These are phyloP conservation scores for Fusarium sp. DNA, from an alignment of 2,329 filamentous ascomycete genomes.

Conservation along the genomic window DNA sequence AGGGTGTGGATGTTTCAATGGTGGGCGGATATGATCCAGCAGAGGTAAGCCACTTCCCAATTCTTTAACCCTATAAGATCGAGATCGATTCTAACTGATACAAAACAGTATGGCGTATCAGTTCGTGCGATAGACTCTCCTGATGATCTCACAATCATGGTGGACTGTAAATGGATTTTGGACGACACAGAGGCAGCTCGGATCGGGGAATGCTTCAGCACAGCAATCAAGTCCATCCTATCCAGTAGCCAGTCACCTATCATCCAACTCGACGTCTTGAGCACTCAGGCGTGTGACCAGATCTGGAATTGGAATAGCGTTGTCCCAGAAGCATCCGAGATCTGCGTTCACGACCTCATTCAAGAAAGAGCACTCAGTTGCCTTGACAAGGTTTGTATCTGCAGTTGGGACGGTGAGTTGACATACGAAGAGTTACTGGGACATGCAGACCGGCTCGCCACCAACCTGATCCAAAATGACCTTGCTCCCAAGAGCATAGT, in stretches of 20 bases:
- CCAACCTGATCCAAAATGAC: neutral
- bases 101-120: neutral
- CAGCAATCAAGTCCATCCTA: slow-evolving; percentile 3
- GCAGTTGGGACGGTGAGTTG: slow-evolving; percentile 9
- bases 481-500: slow-evolving; percentile 39
- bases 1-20: slow-evolving; percentile 9
- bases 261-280: neutral
- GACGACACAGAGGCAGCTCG: slow-evolving; percentile 1
- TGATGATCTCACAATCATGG: neutral
- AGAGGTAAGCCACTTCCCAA: neutral
- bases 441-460: neutral
- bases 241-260: slow-evolving; percentile 3
- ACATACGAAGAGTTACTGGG: neutral
- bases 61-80: too few relatives aligned
- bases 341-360: neutral
- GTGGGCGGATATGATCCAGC: slow-evolving; percentile 4
- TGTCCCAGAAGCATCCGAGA: neutral
- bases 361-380: neutral
- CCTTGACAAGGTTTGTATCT: neutral
- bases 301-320: neutral
- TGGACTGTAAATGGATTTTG: slow-evolving; percentile 1
- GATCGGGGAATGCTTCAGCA: slow-evolving; percentile 2
- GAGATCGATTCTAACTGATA: too few relatives aligned
- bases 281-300: neutral
- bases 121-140: neutral